Evolutionary conservation across 148 eudicot species (phyloP).

Genomic region (Silene latifolia): DNA sequence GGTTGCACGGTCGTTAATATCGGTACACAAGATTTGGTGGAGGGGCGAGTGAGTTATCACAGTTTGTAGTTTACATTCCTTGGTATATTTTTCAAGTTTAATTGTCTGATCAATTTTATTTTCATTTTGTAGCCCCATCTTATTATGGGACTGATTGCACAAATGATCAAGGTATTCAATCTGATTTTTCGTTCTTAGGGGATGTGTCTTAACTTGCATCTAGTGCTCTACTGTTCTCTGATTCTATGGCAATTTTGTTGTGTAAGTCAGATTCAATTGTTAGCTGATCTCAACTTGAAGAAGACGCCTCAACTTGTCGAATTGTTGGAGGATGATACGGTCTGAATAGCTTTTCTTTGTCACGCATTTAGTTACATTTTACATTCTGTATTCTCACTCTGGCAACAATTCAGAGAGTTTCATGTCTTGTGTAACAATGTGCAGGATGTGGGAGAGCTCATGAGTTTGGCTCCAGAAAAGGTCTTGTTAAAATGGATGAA

Average conservation of each 20-base stretch:
- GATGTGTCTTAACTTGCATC: background rate
- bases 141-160: conserved; percentile 76
- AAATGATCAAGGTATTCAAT: conserved; percentile 67
- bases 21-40: conserved; percentile 83
- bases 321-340: conserved; percentile 71
- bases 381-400: background rate
- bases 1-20: conserved; percentile 95
- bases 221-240: background rate
- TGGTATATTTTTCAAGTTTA: conserved; percentile 4
- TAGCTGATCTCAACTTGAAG: conserved; percentile 72
- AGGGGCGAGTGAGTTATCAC: conserved; percentile 64
- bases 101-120: conserved; percentile 20
- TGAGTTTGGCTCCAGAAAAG: conserved; percentile 68
- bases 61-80: background rate
- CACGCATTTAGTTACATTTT: background rate
- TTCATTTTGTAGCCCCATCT: conserved; percentile 63
- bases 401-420: background rate
- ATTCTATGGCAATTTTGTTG: background rate
- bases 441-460: conserved; percentile 82
- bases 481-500: conserved; percentile 83
- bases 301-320: conserved; percentile 89
- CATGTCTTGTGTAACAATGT: background rate
- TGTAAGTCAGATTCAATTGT: conserved; percentile 60
- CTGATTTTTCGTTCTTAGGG: background rate
- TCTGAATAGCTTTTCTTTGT: conserved; percentile 9